Percentiles rank a stretch among this genome's conserved stretches.
Evolutionary conservation across 164 flowering plant genomes (phyloP).

Genomic region (Umbilicus rupestris): DNA sequence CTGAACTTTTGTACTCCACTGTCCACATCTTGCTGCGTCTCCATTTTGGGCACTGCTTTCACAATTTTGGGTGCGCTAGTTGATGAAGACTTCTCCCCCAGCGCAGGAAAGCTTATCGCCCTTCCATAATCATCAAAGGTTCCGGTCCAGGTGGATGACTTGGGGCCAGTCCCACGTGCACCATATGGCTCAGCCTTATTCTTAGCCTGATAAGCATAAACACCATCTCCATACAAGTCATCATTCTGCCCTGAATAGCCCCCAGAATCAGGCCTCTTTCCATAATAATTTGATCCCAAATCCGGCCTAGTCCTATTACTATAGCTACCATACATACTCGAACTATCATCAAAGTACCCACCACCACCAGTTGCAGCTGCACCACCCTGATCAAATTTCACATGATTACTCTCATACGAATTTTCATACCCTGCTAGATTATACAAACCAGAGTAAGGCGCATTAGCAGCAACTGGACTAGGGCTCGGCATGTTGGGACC

Average conservation of each 20-base stretch:
- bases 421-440: conserved; percentile 15
- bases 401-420: conserved; percentile 25
- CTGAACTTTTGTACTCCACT: conserved; percentile 85
- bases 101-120: conserved; percentile 27
- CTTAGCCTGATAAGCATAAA: conserved; percentile 16
- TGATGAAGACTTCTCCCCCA: conserved; percentile 17
- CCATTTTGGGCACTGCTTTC: conserved; percentile 80
- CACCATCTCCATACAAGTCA: conserved; percentile 26
- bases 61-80: conserved; percentile 44
- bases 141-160: conserved; percentile 48
- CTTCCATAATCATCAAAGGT: conserved; percentile 91
- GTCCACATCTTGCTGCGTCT: conserved; percentile 60
- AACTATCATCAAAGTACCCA: conserved; percentile 33
- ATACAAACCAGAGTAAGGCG: conserved; percentile 19
- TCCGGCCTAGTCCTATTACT: conserved; percentile 22
- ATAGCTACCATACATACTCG: conserved; percentile 22
- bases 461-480: conserved; percentile 12
- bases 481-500: conserved; percentile 21
- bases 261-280: conserved; percentile 25
- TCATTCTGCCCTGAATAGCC: conserved; percentile 11
- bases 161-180: conserved; percentile 63
- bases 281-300: conserved; percentile 29
- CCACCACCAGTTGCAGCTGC: conserved; percentile 19
- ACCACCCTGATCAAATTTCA: conserved; percentile 31
- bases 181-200: conserved; percentile 78